Base-by-base conservation (phyloP, 768 basidiomycete species). In the Naganishia randhawae region DNA sequence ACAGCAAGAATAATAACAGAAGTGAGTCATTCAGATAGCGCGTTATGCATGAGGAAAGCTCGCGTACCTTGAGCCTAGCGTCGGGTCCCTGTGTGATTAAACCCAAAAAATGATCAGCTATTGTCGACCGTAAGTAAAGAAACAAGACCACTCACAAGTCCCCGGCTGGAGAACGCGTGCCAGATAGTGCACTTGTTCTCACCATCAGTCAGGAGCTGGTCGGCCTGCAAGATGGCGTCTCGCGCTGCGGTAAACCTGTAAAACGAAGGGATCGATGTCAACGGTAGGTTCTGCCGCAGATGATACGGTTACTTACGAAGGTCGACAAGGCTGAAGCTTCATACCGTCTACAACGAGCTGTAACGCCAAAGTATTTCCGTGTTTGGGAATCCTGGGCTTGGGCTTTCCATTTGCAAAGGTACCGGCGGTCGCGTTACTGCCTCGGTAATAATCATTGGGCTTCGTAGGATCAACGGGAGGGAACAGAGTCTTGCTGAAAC, bases 271-370 rank as follows among this genome's bases (percentile, higher is more conserved):
- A n/a, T 37, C 19, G 19, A 37, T 3, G 35, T 57, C 14, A 57
- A 55, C 27, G 35, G 31, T 7, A 72, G 72, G 19, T 68, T 69
- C 27, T 27, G 16, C 71, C 67, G 62, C 7, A 50, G 69, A 52
- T 83, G 84, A 22, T 17, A 19, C 33, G 16, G 17, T 7, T 27
- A 42, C 57, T 61, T 29, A 61, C 73, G 75, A 75, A 8, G 95
- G 95, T 31, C 88, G 85, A 82, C 95, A 99, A 3, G 88, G 86
- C 77, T 97, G 94, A 50, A 96, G 82, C 84, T 97, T 97, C 93
- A 99, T 95, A 11, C 84, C 93, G 76, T 89, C 88, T 32, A 98
- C 65, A 50, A 96, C 88, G 51, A 97, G 87, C 78, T 86, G 86
- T 13, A 91, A 80, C 42, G 85, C 82, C 65, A 97, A 83, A 29